Evolutionary conservation across 352 stramenopile species (phyloP), one percentile per base, ranked within the genome.

Genomic region (Globisporangium echinulatum): DNA sequence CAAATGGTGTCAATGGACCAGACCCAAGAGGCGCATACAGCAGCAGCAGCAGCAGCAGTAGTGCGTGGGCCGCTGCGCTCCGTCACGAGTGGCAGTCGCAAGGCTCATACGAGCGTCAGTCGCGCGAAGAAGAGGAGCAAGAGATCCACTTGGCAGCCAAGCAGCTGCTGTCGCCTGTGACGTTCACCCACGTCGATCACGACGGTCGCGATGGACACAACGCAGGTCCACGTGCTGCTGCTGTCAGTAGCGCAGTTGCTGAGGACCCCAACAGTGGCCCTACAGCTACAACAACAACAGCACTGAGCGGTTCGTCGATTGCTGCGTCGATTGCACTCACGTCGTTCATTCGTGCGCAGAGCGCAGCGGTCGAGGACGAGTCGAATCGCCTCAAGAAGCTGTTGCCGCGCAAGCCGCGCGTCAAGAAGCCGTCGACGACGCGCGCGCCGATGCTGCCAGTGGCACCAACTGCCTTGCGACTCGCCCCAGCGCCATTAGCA

Each of bases 61-160:
- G 6, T 37, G 15, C 43, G 25, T 33, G 25, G 25, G 36, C 36
- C 49, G 14, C 8, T 17, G 25, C 40, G 19, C 49, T 19, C 25
- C 13, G 11, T 33, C 19, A 52, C 61, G 36, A 48, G 53, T 15
- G 14, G 61, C 0, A 25, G 44, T 54, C 50, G 50, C 36, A 50
- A 36, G 48, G 15, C 13, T 62, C 53, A 36, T 62, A 58, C 50
- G 15, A 17, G 6, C 42, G 11, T 5, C 49, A 62, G 38, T 62
- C 55, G 33, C 36, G n/a, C 13, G 55, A 62, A 10, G 56, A 67
- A 46, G 54, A 62, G 42, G 59, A 65, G 48, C 53, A 65, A 33
- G 59, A 65, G 53, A 65, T 65, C 53, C 59, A 61, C 40, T 56
- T 65, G 53, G 59, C 59, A 3, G 59, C 59, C 10, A 65, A 65